Evolutionary conservation across 495 filamentous ascomycete species (phyloP).

Genomic region (Clohesyomyces aquaticus): DNA sequence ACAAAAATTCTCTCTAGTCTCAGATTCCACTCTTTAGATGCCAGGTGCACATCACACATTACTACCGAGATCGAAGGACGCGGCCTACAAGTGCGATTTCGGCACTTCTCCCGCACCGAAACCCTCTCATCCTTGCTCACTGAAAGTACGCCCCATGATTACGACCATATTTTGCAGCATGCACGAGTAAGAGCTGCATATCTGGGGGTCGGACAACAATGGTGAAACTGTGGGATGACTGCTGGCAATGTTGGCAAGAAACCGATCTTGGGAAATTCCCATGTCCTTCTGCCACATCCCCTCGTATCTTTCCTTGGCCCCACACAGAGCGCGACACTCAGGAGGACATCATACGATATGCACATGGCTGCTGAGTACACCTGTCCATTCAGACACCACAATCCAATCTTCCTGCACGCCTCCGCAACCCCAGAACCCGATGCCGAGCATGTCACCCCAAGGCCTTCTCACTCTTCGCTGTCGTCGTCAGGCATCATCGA

Average conservation of each 20-base stretch:
- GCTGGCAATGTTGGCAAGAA: too few species aligned
- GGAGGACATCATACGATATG: background rate
- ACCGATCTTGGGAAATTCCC: constrained; percentile 9
- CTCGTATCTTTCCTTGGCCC: background rate
- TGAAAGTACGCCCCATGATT: background rate
- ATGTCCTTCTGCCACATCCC: constrained; percentile 25
- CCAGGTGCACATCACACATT: background rate
- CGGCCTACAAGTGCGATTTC: background rate
- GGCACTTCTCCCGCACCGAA: background rate
- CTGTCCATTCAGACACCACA: background rate
- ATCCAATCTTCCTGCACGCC: background rate
- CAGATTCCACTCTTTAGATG: background rate
- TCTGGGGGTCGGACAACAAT: too few species aligned
- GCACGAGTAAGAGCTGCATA: background rate
- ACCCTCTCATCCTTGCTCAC: background rate
- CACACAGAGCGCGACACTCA: background rate
- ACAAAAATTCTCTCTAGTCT: background rate
- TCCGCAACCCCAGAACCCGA: background rate
- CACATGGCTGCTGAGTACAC: too few species aligned
- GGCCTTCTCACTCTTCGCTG: background rate
- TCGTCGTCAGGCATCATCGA: background rate
- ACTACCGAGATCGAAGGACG: background rate
- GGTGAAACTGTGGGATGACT: too few species aligned
- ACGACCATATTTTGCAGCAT: background rate
- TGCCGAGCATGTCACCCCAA: background rate